These are phyloP conservation scores for Vachellia pachyceras DNA, from an alignment of 306 rosid species.

Conservation along the genomic window DNA sequence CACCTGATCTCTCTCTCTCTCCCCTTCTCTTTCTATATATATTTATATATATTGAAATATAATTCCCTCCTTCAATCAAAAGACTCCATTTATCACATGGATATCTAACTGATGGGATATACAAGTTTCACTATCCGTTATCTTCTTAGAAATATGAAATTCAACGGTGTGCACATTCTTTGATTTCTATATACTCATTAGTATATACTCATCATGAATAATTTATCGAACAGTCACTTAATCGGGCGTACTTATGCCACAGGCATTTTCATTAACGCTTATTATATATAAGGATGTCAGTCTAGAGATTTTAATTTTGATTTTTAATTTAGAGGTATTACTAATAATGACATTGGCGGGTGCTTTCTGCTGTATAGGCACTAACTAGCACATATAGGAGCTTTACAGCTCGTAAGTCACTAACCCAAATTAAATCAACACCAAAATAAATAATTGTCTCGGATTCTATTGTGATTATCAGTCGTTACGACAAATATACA, in stretches of 20 bases:
- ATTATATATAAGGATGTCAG: neutral
- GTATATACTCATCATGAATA: neutral
- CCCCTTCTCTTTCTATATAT: neutral
- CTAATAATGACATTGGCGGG: neutral
- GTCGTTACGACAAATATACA: neutral
- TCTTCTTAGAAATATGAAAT: neutral
- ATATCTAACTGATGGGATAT: neutral
- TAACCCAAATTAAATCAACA: neutral
- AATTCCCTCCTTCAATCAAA: neutral
- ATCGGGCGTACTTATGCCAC: neutral
- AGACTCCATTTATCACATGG: neutral
- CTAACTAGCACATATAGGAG: neutral
- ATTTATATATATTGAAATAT: neutral
- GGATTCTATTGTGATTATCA: neutral
- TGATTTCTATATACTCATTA: neutral
- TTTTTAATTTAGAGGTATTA: neutral
- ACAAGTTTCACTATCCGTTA: neutral
- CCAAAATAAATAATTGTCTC: neutral
- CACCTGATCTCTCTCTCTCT: neutral
- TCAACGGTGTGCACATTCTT: neutral
- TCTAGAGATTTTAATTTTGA: neutral
- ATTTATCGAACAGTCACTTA: neutral
- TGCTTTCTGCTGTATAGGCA: slow-evolving; percentile 8
- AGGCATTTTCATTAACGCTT: neutral
- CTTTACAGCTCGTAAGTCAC: slow-evolving; percentile 18